These are phyloP conservation scores for Haplographium delicatum DNA, from an alignment of 495 filamentous ascomycete genomes.

Conservation along the genomic window DNA sequence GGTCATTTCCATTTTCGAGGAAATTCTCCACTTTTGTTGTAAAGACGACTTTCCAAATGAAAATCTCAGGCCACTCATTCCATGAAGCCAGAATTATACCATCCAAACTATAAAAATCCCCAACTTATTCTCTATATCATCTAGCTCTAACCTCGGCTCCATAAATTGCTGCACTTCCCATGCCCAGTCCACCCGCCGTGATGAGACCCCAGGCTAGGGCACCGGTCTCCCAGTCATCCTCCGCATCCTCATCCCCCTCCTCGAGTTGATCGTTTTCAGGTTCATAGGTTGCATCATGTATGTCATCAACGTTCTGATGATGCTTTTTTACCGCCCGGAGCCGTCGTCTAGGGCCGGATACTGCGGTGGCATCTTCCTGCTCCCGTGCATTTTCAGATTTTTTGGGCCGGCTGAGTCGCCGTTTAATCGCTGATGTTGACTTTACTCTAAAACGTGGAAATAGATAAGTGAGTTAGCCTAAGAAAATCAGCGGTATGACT, in stretches of 20 bases:
- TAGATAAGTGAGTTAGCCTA: neutral
- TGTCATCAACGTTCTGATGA: neutral
- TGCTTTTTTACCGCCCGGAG: conserved; percentile 28
- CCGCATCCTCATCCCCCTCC: conserved; percentile 21
- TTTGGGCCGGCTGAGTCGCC: conserved; percentile 5
- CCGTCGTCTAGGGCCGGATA: conserved; percentile 7
- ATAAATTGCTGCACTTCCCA: conserved; percentile 36
- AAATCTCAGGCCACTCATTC: no score
- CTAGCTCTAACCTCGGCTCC: conserved; percentile 38
- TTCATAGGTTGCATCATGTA: conserved; percentile 17
- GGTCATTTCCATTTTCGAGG: no score
- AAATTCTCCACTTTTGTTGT: no score
- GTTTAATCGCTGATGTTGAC: neutral
- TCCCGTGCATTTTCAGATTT: neutral
- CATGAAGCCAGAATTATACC: no score
- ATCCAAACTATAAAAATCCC: no score
- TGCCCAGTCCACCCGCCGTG: conserved; percentile 35
- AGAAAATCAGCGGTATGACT: neutral
- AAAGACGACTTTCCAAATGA: no score
- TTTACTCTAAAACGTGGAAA: neutral
- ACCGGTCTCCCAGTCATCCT: conserved; percentile 41
- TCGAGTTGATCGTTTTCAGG: conserved; percentile 23
- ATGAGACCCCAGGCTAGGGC: conserved; percentile 41
- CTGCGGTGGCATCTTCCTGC: neutral
- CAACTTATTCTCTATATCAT: conserved; percentile 23